Percentiles rank a stretch among this genome's conserved stretches.
Conservation (phyloP, 768 basidiomycete species). For the Leccinum rimulosum region DNA sequence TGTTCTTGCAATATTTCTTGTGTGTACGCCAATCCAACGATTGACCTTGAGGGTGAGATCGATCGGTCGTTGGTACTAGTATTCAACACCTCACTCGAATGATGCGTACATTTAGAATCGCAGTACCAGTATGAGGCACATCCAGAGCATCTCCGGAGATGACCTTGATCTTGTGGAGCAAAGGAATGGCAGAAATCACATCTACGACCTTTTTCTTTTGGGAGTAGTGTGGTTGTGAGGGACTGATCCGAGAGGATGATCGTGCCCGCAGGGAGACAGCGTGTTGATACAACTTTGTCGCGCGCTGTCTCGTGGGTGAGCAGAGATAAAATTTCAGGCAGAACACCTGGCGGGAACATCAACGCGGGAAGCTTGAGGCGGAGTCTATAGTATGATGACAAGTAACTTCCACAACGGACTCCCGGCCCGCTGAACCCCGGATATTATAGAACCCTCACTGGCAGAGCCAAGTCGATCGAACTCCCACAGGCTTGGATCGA, state of each 20-base stretch:
- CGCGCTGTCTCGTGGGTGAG: conserved; percentile 48
- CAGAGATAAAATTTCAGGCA: conserved; percentile 28
- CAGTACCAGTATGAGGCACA: conserved; percentile 36
- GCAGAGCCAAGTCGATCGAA: not conserved
- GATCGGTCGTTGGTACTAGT: conserved; percentile 25
- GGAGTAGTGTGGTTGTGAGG: conserved; percentile 49
- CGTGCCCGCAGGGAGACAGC: conserved; percentile 43
- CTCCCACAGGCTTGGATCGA: not conserved
- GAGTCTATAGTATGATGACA: not conserved
- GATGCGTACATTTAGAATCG: conserved; percentile 52
- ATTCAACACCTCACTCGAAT: conserved; percentile 5
- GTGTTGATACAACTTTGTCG: conserved; percentile 46
- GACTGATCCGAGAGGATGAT: conserved; percentile 45
- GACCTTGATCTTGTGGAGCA: too few species aligned
- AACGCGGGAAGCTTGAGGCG: not conserved
- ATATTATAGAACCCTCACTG: not conserved
- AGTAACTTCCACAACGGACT: conserved; percentile 1
- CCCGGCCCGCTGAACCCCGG: not conserved
- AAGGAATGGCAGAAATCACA: conserved; percentile 62
- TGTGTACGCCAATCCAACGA: conserved; percentile 65
- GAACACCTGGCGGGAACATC: conserved; percentile 9
- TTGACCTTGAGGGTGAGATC: conserved; percentile 51
- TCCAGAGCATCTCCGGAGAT: too few species aligned
- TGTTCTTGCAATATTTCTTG: conserved; percentile 62
- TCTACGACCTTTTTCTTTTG: conserved; percentile 55